Base-by-base conservation (phyloP, 2,329 filamentous ascomycete species). In the Calcarisporium arbuscula region DNA sequence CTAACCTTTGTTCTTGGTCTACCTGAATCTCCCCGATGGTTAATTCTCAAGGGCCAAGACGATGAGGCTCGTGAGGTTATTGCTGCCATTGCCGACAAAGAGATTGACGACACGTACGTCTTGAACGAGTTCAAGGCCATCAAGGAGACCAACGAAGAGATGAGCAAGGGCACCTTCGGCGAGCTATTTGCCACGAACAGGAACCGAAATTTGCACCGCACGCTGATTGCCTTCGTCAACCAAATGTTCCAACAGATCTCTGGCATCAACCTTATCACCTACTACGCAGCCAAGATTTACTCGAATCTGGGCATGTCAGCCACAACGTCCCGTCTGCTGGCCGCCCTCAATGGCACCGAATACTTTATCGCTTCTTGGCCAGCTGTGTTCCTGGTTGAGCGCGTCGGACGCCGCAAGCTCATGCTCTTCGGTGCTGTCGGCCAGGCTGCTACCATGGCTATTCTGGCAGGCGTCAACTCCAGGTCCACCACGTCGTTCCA, bases 391-490 rank as follows among this genome's bases (percentile, higher is more conserved):
- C 65, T 81, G 18, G 76, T 82, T 23, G 79, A 83, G 54, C 70
- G 73, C 2, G 73, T 80, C 4, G 80, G 80, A 9, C 77, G 83
- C 19, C 71, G 82, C 14, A 73, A 74, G 49, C 70, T 87, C 40
- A 86, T 88, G 80, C 59, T 87, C 14, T 74, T 85, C 42, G 82
- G 82, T 34, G 76, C 75, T 23, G 51, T 69, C 2, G 77, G 77
- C 39, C 77, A 82, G 53, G 76, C 72, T 2, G 62, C 58, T 2
- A 67, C 74, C 33, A 85, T 86, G 82, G 71, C 77, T 3, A 67
- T 85, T 23, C 62, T 77, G 23, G 64, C 69, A 0, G 65, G 67
- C 21, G 62, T 82, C 37, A 77, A 75, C 42, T 70, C 67, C 1
- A 62, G 67, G 38, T 66, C 71, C 31, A 48, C 57, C 5, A 66